These are phyloP conservation scores for Neopestalotiopsis clavispora DNA, from an alignment of 2,329 filamentous ascomycete species.

Conservation along the genomic window DNA sequence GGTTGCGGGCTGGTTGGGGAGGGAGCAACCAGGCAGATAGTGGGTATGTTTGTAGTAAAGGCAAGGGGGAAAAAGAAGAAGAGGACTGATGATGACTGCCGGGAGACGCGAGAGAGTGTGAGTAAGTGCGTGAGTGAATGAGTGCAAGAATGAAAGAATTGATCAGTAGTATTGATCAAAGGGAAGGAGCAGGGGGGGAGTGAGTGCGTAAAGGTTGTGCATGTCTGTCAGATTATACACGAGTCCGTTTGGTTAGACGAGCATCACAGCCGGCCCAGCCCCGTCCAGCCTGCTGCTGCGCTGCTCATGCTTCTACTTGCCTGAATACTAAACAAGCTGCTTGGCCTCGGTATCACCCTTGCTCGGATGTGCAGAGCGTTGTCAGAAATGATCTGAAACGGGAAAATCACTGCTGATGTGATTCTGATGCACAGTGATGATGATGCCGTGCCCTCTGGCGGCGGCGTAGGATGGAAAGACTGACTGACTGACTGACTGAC, in stretches of 20 bases:
- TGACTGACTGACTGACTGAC: no score
- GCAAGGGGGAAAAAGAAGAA: neutral
- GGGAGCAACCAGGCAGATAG: neutral
- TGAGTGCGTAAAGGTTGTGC: neutral
- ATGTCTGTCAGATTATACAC: constrained; percentile 3
- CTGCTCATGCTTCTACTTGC: neutral
- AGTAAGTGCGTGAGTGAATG: neutral
- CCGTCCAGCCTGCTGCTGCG: neutral
- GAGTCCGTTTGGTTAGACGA: neutral
- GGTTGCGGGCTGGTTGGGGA: neutral
- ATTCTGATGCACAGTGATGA: neutral
- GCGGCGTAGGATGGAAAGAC: neutral
- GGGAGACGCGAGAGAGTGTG: neutral
- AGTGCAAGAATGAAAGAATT: neutral
- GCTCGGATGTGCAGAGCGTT: neutral
- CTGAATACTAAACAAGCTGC: neutral
- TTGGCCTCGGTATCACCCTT: neutral
- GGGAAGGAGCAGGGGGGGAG: neutral
- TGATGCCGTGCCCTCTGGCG: neutral
- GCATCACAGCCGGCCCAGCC: neutral
- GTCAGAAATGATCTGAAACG: neutral
- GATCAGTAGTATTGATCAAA: neutral
- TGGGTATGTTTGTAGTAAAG: neutral
- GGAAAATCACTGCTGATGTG: neutral
- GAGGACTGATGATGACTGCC: neutral